phyloP scores from a whole-genome alignment of 495 filamentous ascomycete species.

The Tuber brumale region DNA sequence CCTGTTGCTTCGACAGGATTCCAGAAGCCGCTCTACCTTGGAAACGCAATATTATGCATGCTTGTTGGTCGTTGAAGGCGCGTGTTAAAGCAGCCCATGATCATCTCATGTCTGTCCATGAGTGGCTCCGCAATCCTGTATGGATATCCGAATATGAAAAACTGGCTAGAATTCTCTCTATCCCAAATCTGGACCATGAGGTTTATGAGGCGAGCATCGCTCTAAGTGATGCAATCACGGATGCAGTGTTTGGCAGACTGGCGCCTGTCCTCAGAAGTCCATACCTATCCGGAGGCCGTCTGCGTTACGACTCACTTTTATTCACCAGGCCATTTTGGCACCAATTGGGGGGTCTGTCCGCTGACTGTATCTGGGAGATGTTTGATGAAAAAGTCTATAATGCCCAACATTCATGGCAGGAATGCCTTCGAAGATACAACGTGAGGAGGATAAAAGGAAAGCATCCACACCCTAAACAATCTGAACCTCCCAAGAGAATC shows the following conservation, averaged over 20 bases:
- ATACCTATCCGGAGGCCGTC: background rate
- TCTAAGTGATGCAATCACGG: background rate
- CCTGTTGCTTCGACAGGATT: background rate
- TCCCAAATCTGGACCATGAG: background rate
- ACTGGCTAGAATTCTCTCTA: background rate
- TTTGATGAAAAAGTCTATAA: background rate
- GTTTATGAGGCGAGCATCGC: background rate
- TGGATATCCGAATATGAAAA: slow-evolving; percentile 29
- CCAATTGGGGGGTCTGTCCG: background rate
- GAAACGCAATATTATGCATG: slow-evolving; percentile 17
- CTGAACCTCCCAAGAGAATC: background rate
- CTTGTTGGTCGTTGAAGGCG: slow-evolving; percentile 21
- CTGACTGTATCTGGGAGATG: background rate
- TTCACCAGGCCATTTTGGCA: background rate
- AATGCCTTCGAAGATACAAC: background rate
- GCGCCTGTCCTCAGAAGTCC: background rate
- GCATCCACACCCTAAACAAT: background rate
- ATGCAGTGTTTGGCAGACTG: background rate
- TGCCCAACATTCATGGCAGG: background rate
- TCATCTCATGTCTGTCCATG: slow-evolving; percentile 10
- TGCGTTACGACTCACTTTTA: background rate
- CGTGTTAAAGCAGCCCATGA: slow-evolving; percentile 12
- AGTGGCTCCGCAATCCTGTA: slow-evolving; percentile 26
- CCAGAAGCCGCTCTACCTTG: slow-evolving; percentile 17
- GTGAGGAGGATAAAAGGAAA: background rate